Evolutionary conservation across 192 early-diverging fungal species (phyloP).

Genomic region (Spinellus fusiger): DNA sequence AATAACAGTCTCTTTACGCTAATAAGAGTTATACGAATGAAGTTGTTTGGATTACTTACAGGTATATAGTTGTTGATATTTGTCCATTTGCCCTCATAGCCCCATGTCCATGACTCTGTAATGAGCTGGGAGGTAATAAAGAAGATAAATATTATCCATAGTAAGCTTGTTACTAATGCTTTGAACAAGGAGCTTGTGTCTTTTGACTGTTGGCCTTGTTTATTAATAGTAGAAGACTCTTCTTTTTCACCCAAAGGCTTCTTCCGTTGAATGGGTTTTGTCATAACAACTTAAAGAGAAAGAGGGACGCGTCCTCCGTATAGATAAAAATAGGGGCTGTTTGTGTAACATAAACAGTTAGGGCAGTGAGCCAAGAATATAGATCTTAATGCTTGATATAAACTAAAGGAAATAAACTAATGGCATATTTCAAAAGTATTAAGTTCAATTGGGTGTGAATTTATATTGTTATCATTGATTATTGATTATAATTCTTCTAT

Average conservation of each 20-base stretch:
- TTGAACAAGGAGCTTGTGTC: too few species aligned
- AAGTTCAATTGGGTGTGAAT: too few species aligned
- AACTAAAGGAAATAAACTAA: too few species aligned
- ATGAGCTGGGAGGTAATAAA: constrained; percentile 58
- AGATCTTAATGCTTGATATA: too few species aligned
- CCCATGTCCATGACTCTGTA: constrained; percentile 76
- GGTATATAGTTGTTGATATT: constrained; percentile 70
- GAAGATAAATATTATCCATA: constrained; percentile 31
- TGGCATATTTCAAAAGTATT: too few species aligned
- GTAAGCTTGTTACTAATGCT: not conserved
- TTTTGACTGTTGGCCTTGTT: too few species aligned
- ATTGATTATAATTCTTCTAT: too few species aligned
- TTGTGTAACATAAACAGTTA: not conserved
- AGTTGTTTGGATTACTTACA: constrained; percentile 24
- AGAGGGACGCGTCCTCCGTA: too few species aligned
- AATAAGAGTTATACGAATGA: not conserved
- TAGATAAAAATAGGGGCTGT: not conserved
- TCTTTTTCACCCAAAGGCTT: not conserved
- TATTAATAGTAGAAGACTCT: too few species aligned
- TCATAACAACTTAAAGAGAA: not conserved
- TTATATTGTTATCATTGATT: too few species aligned
- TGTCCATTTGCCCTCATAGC: constrained; percentile 60
- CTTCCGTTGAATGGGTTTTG: not conserved
- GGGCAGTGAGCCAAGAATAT: too few species aligned
- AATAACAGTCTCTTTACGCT: constrained; percentile 56